A percentile compares a stretch with the other conserved stretches of the same genome.
Conservation (phyloP, 495 filamentous ascomycete species). For the Aspergillus hancockii region DNA sequence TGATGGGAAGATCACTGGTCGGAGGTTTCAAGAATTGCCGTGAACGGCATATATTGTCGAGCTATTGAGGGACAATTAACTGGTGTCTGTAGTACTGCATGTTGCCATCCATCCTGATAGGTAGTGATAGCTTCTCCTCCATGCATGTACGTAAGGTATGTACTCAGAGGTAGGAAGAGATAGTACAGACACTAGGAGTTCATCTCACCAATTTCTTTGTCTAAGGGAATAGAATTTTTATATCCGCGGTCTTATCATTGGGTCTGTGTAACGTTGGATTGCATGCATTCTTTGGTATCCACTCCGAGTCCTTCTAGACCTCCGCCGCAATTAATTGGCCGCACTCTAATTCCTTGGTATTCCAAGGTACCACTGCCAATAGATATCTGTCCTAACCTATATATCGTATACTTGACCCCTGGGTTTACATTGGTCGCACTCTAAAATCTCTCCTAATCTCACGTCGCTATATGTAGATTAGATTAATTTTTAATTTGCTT, state of each 20-base stretch:
- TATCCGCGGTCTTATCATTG: neutral
- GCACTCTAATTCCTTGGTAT: neutral
- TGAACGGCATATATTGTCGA: neutral
- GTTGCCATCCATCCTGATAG: neutral
- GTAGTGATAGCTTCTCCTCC: neutral
- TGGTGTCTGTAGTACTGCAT: neutral
- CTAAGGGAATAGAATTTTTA: neutral
- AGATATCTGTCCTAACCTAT: neutral
- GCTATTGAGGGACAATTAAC: neutral
- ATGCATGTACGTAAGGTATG: conserved; percentile 1
- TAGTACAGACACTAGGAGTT: neutral
- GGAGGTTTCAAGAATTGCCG: neutral
- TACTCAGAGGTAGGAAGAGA: neutral
- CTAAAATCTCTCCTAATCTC: neutral
- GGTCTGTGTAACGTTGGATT: conserved; percentile 5
- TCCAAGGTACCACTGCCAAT: neutral
- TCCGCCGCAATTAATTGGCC: neutral
- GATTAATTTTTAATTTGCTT: neutral
- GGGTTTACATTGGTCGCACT: neutral
- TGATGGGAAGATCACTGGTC: neutral
- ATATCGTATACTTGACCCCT: neutral
- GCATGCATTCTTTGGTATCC: neutral
- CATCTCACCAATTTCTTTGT: neutral
- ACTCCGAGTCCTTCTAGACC: neutral
- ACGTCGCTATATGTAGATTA: neutral